A percentile compares a stretch with the other conserved stretches of the same genome.
phyloP scores from a whole-genome alignment of 2,329 filamentous ascomycete species.

The Fusarium sp. region DNA sequence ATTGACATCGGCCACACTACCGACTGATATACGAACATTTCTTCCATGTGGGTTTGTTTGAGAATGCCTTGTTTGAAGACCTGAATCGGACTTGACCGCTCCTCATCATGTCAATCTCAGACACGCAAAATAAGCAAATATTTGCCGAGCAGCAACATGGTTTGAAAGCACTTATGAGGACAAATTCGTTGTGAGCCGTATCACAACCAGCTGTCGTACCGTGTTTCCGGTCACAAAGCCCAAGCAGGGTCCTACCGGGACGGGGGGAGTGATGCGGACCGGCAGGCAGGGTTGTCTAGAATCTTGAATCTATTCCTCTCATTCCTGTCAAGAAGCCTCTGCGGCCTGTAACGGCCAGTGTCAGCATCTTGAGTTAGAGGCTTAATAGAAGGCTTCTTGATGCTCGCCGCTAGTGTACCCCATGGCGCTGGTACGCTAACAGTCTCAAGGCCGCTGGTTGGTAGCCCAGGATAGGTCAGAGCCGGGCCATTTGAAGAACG shows the following conservation, averaged over 20 bases:
- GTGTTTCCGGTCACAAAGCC: constrained; percentile 39
- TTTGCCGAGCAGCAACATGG: constrained; percentile 18
- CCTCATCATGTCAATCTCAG: constrained; percentile 38
- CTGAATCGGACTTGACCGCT: constrained; percentile 38
- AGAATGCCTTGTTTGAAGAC: constrained; percentile 21
- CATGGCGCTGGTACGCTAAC: constrained; percentile 45
- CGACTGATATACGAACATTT: constrained; percentile 2
- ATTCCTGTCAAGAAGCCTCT: constrained; percentile 36
- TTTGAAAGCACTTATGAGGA: constrained; percentile 40
- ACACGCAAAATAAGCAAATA: constrained; percentile 31
- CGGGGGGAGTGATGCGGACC: constrained; percentile 20
- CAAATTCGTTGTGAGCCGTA: constrained; percentile 37
- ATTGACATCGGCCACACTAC: constrained; percentile 11
- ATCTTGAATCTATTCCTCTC: constrained; percentile 35
- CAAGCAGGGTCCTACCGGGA: constrained; percentile 27
- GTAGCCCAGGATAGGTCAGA: constrained; percentile 34
- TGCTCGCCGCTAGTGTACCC: constrained; percentile 36
- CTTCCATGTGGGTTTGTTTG: constrained; percentile 3
- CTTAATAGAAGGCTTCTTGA: constrained; percentile 19
- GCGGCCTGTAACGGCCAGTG: constrained; percentile 38
- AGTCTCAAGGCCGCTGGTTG: constrained; percentile 39
- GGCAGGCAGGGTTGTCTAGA: constrained; percentile 25
- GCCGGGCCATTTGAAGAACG: constrained; percentile 37
- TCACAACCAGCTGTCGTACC: constrained; percentile 35
- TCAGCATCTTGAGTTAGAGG: constrained; percentile 14